Evolutionary conservation across 306 rosid genomes (phyloP).

Genomic region (Betula pendula): DNA sequence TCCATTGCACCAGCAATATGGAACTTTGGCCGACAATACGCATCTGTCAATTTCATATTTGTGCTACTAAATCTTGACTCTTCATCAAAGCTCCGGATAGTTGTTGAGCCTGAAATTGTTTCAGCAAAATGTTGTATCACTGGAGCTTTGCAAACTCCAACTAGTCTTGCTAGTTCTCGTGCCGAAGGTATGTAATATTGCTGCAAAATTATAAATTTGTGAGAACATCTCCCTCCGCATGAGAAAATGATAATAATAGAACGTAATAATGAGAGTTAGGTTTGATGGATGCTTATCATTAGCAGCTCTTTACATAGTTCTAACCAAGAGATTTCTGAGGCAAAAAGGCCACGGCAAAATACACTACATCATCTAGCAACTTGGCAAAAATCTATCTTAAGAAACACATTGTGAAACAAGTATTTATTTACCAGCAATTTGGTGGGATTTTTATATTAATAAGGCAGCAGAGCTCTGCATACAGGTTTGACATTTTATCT

Average conservation of each 20-base stretch:
- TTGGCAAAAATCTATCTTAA: neutral
- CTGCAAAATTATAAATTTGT: conserved; percentile 41
- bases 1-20: conserved; percentile 70
- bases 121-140: conserved; percentile 82
- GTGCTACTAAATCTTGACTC: conserved; percentile 63
- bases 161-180: conserved; percentile 74
- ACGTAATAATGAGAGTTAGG: neutral
- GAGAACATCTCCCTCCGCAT: conserved; percentile 4
- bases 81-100: conserved; percentile 86
- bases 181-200: conserved; percentile 76
- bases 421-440: neutral
- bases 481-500: neutral
- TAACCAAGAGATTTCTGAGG: neutral
- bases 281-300: neutral
- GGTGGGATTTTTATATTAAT: neutral
- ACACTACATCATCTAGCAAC: neutral
- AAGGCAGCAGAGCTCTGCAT: neutral
- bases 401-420: neutral
- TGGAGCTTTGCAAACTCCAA: conserved; percentile 88
- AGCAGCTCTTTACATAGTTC: neutral
- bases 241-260: neutral
- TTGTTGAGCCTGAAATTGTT: conserved; percentile 77
- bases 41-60: conserved; percentile 75
- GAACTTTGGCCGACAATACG: conserved; percentile 69
- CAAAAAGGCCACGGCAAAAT: neutral